Percentiles rank a stretch among this genome's conserved stretches.
phyloP scores from a whole-genome alignment of 179 eudicot genomes.

The Silene coronaria region DNA sequence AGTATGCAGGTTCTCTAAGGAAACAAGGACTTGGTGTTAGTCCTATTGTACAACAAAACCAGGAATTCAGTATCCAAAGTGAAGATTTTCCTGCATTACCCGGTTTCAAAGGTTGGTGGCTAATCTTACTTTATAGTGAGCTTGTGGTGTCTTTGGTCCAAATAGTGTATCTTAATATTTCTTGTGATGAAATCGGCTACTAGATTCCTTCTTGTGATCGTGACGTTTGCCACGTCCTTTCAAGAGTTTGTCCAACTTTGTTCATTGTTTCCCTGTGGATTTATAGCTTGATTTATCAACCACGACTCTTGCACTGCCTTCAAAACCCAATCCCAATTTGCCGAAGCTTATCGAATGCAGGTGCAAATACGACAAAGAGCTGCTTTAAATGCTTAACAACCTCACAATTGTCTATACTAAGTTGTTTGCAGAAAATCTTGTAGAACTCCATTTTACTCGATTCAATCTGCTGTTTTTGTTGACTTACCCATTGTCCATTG shows the following conservation, averaged over 20 bases:
- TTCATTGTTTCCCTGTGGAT: neutral
- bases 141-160: neutral
- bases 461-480: too few species aligned
- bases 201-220: neutral
- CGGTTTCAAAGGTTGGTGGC: conserved; percentile 70
- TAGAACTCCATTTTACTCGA: too few species aligned
- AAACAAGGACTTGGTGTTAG: conserved; percentile 87
- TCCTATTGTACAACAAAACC: conserved; percentile 91
- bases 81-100: conserved; percentile 99
- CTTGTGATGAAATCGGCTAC: neutral
- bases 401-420: neutral
- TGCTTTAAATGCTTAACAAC: neutral
- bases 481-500: neutral
- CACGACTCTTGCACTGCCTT: neutral
- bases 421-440: too few species aligned
- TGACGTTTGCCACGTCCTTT: neutral
- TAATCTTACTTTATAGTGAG: conserved; percentile 3
- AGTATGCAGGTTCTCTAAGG: conserved; percentile 65
- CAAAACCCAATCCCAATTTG: neutral
- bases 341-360: too few species aligned
- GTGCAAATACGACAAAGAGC: too few species aligned
- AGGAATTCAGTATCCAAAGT: conserved; percentile 94
- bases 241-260: neutral
- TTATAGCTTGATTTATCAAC: neutral
- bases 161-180: neutral